Base-by-base conservation (phyloP, 352 stramenopile species). In the Phytopythium chamaehyphon region DNA sequence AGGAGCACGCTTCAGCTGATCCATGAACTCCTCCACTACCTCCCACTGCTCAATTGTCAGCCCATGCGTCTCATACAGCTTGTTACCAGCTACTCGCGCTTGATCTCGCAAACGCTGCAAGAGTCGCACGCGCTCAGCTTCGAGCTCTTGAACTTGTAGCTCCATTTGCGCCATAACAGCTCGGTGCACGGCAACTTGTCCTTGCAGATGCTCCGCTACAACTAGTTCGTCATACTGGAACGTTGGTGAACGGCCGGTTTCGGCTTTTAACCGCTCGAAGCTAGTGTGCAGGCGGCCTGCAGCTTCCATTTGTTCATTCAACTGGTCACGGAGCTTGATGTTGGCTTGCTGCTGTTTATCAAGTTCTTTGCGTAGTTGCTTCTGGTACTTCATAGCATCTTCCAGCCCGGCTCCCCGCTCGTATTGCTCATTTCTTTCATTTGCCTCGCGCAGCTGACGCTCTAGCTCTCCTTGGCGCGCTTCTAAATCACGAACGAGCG, bases 351-450 rank as follows among this genome's bases (percentile, higher is more conserved):
- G 72, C 50, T 88, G 74, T 22, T 74, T 71, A 14, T 80, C 68
- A 10, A 90, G 58, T 36, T 90, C 66, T n/a, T 71, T 60, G 4
- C 77, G 74, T 3, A 93, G 61, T 40, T 86, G 82, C 60, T 87
- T 88, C 35, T 90, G 76, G 57, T 76, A 79, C 39, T 71, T 78
- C 40, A 89, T 62, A n/a, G 88, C 73, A 47, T 90, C 82, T 54
- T 89, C 77, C 18, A 93, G 45, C 0, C 82, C 82, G 28, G 76
- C 75, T 18, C 70, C 55, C 9, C 69, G 54, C 49, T 93, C 82
- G 33, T 93, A 93, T 26, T 77, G 78, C 3, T 62, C 66, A 50
- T 88, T 90, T 73, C 71, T 87, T 21, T 70, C 62, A 23, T 87
- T 64, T 0, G 78, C 72, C 14, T 89, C 75, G 15, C 61, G 55